Conservation (phyloP, 495 filamentous ascomycete genomes). For the Hamigera avellanea region DNA sequence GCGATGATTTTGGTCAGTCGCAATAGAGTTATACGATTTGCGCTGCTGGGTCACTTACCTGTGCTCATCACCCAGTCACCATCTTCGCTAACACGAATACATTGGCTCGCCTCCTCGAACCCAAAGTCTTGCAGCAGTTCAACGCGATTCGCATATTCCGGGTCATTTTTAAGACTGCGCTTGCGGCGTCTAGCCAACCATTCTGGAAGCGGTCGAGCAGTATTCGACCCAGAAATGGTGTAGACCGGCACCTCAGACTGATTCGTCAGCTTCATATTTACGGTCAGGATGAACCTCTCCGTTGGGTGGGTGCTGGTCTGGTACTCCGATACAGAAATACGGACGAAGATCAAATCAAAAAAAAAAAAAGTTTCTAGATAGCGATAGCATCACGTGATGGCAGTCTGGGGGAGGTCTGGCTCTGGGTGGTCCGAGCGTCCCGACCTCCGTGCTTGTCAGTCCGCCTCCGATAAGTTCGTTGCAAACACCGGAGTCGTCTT, state of each 20-base stretch:
- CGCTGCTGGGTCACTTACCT: constrained; percentile 39
- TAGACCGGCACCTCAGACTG: constrained; percentile 87
- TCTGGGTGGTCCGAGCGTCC: too few relatives aligned
- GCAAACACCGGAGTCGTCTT: too few relatives aligned
- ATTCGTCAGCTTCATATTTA: constrained; percentile 74
- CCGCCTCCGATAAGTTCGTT: too few relatives aligned
- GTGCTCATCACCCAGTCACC: constrained; percentile 98
- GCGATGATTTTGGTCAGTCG: constrained; percentile 7
- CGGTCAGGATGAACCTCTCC: too few relatives aligned
- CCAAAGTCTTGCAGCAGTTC: constrained; percentile 97
- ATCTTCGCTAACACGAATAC: constrained; percentile 85
- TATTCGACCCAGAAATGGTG: constrained; percentile 86
- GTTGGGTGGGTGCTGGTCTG: too few relatives aligned
- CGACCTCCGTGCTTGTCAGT: too few relatives aligned
- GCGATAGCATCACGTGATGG: constrained; percentile 14
- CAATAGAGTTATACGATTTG: background rate
- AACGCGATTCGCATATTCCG: constrained; percentile 84
- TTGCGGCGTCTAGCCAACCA: constrained; percentile 89
- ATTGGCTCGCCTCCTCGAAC: constrained; percentile 95
- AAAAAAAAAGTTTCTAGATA: constrained; percentile 12
- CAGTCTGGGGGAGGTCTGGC: background rate
- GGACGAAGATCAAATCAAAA: constrained; percentile 2
- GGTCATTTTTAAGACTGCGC: constrained; percentile 84
- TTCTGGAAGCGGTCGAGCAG: constrained; percentile 83
- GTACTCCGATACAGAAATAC: too few relatives aligned